Conservation (phyloP, 192 early-diverging fungal species). For the Coemansia sp. region DNA sequence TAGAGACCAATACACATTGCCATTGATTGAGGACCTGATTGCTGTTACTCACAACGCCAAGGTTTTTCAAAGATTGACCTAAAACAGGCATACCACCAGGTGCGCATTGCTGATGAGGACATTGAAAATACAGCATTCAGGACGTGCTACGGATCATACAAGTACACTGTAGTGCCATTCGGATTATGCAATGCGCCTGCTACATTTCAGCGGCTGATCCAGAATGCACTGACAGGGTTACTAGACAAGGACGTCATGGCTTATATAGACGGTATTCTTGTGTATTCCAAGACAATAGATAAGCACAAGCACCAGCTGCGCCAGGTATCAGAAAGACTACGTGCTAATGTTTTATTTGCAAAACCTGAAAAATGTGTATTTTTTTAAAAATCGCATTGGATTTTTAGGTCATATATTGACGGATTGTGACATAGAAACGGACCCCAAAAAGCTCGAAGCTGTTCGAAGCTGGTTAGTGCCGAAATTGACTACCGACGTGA, state of each 20-base stretch:
- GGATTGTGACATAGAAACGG: background rate
- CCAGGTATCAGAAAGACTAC: constrained; percentile 9
- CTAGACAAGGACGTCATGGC: constrained; percentile 36
- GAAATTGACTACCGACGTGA: background rate
- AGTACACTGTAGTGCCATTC: constrained; percentile 64
- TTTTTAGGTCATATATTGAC: constrained; percentile 1
- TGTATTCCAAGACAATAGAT: constrained; percentile 14
- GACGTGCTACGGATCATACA: constrained; percentile 42
- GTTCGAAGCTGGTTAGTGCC: constrained; percentile 10
- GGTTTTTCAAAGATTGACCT: constrained; percentile 51
- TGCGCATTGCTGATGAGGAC: constrained; percentile 35
- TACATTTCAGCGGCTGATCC: constrained; percentile 57
- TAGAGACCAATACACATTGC: constrained; percentile 55
- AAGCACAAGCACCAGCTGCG: constrained; percentile 11
- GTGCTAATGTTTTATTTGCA: background rate
- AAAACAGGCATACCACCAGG: constrained; percentile 46
- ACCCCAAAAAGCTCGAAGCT: constrained; percentile 1
- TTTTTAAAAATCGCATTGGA: background rate
- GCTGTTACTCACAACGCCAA: constrained; percentile 20
- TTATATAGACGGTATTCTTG: constrained; percentile 51
- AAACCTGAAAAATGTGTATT: background rate
- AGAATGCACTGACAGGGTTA: constrained; percentile 46
- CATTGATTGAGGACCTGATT: constrained; percentile 52
- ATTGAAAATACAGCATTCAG: constrained; percentile 50
- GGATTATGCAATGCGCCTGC: constrained; percentile 61